Percentiles rank a stretch among this genome's conserved stretches.
These are phyloP conservation scores for Solanum tacnaense DNA, from an alignment of 257 asterid genomes.

Conservation along the genomic window DNA sequence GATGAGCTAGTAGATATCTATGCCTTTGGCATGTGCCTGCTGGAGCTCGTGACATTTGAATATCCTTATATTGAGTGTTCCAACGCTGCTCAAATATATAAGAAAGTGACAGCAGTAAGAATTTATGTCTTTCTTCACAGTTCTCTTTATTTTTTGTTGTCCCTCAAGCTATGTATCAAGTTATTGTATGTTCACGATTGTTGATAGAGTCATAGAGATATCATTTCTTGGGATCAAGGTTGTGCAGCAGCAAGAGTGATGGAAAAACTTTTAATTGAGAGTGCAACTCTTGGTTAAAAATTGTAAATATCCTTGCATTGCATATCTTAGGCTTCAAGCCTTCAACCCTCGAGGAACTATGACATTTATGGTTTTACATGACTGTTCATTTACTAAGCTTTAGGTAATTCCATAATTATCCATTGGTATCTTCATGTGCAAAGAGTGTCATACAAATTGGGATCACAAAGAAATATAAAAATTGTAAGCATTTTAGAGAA, in stretches of 20 bases:
- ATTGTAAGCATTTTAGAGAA: background rate
- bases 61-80: slow-evolving; percentile 86
- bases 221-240: background rate
- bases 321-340: background rate
- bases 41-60: slow-evolving; percentile 91
- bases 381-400: background rate
- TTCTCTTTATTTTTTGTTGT: background rate
- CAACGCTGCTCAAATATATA: slow-evolving; percentile 91
- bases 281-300: background rate
- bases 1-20: slow-evolving; percentile 90
- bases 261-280: background rate
- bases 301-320: background rate
- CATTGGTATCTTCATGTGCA: background rate
- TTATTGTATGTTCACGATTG: background rate
- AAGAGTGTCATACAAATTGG: background rate
- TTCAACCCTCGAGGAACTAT: background rate
- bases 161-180: background rate
- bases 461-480: background rate
- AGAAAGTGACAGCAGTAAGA: slow-evolving; percentile 86
- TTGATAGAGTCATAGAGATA: background rate
- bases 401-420: background rate
- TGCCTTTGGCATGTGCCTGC: slow-evolving; percentile 95
- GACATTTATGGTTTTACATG: background rate
- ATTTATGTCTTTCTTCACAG: slow-evolving; percentile 1
- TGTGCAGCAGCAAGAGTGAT: background rate